Evolutionary conservation across 257 asterid species (phyloP).

Genomic region (Solanum dulcamara): DNA sequence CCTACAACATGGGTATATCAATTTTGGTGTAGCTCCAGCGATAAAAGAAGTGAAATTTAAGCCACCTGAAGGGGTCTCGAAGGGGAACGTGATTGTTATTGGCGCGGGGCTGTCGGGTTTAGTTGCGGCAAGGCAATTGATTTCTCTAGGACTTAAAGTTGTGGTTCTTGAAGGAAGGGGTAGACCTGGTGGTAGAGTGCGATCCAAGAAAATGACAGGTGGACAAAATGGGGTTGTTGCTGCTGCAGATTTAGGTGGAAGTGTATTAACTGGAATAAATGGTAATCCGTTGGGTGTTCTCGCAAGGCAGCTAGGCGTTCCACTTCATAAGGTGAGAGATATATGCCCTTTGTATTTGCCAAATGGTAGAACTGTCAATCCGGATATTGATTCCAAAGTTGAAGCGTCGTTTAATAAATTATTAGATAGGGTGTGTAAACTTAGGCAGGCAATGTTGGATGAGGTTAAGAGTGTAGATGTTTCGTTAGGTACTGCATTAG

Average conservation of each 20-base stretch:
- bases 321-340: conserved; percentile 96
- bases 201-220: conserved; percentile 70
- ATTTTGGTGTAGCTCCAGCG: conserved; percentile 74
- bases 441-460: conserved; percentile 83
- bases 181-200: conserved; percentile 86
- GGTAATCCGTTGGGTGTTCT: conserved; percentile 95
- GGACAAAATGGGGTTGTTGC: conserved; percentile 37
- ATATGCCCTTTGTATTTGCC: conserved; percentile 88
- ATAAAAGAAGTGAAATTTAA: conserved; percentile 53
- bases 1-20: conserved; percentile 80
- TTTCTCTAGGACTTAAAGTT: conserved; percentile 76
- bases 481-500: conserved; percentile 76
- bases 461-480: conserved; percentile 75
- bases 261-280: conserved; percentile 89
- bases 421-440: conserved; percentile 95
- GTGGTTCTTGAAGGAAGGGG: conserved; percentile 80
- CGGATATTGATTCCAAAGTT: conserved; percentile 77
- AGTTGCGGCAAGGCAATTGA: conserved; percentile 85
- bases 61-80: conserved; percentile 24
- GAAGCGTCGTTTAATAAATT: conserved; percentile 79
- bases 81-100: conserved; percentile 58
- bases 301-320: conserved; percentile 79
- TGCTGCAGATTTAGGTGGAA: conserved; percentile 96
- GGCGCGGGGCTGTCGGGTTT: conserved; percentile 92
- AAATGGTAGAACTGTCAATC: conserved; percentile 67